Evolutionary conservation across 495 filamentous ascomycete genomes (phyloP).

Genomic region (Podospora pseudocomata): DNA sequence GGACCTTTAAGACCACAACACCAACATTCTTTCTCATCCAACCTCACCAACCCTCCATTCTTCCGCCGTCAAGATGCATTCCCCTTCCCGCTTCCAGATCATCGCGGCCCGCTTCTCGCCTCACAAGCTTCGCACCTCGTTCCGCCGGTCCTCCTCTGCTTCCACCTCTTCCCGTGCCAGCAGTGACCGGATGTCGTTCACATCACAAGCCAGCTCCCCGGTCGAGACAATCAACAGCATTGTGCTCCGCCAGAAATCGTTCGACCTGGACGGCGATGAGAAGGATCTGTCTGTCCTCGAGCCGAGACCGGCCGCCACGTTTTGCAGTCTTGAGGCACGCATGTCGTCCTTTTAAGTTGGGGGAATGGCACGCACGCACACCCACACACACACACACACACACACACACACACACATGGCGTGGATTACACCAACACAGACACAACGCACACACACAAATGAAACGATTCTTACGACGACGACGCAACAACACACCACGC

Average conservation of each 20-base stretch:
- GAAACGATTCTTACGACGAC: conserved; percentile 2
- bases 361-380: too few species aligned
- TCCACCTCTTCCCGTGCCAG: conserved; percentile 37
- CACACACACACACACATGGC: background rate
- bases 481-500: conserved; percentile 1
- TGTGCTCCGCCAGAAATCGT: conserved; percentile 44
- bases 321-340: conserved; percentile 53
- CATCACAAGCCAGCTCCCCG: conserved; percentile 40
- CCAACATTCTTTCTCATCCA: background rate
- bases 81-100: conserved; percentile 45
- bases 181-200: conserved; percentile 39
- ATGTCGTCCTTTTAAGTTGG: conserved; percentile 37
- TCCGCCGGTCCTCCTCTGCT: conserved; percentile 45
- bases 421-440: conserved; percentile 3
- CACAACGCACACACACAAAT: conserved; percentile 1
- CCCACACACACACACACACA: too few species aligned
- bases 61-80: conserved; percentile 38
- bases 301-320: conserved; percentile 52
- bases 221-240: conserved; percentile 51
- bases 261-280: conserved; percentile 47
- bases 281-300: conserved; percentile 51
- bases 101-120: conserved; percentile 48
- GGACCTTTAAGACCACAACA: background rate
- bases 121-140: conserved; percentile 45
- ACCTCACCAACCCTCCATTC: background rate